Base-by-base conservation (phyloP, 257 asterid genomes). In the Solanum tarapatanum region DNA sequence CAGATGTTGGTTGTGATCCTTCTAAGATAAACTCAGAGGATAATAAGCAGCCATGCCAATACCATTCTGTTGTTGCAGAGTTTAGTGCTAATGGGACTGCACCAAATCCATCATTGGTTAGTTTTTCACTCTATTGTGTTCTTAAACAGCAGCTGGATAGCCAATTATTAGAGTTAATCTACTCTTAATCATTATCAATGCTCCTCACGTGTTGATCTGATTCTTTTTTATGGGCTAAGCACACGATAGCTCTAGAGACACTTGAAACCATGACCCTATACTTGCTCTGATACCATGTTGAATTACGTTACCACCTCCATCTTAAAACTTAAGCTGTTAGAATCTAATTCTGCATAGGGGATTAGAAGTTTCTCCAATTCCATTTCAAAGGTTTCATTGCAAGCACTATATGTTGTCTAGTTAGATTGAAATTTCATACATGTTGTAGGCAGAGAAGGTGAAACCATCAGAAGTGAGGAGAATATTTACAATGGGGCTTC, bases 1-100 rank as follows among this genome's bases (percentile, higher is more conserved):
- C 97, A 8, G 97, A 95, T 58, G 98, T 94, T 28, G 91, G 84
- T n/a, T 97, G 99, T 86, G 99, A 96, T 24, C 99, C 99, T 8
- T 92, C 99, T 8, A 88, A 94, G 91, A 85, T 96, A 41, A 94
- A 91, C 19, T 84, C 90, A n/a, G 94, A 88, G 2, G 88, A 87
- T 37, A 92, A 88, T 48, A 79, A 43, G 37, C 94, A 90, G 51
- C 96, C 93, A 19, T 97, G 99, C 90, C 93, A 88, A 76, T 95
- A 91, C 83, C 96, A 97, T 43, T 88, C 88, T 5, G 93, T 95
- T 51, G 88, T 97, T 87, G 95, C 96, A 21, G 99, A 97, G 94
- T 95, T 88, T 58, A 84, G 90, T 82, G 99, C 94, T 75, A 97
- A 95, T 89, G 98, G 98, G 85, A 92, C 98, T 73, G 92, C 95